These are phyloP conservation scores for Lachnellula subtilissima DNA, from an alignment of 2,329 filamentous ascomycete genomes.

Conservation along the genomic window DNA sequence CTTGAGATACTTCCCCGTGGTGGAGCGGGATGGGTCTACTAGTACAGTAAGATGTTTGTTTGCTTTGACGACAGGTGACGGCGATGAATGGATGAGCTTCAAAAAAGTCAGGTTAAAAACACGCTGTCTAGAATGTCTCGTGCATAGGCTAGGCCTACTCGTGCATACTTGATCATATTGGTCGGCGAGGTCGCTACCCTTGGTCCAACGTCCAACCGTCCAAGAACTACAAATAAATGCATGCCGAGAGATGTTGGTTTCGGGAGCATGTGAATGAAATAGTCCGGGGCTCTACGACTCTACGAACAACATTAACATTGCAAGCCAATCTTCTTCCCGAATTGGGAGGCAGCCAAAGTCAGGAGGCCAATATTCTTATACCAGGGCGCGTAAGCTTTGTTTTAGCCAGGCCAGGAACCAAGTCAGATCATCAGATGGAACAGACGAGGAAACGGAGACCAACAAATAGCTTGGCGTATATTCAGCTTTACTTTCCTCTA, in stretches of 20 bases:
- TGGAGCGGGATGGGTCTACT: not conserved
- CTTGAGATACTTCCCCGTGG: constrained; percentile 5
- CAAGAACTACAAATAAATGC: not conserved
- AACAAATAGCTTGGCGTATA: not conserved
- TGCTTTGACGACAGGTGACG: constrained; percentile 1
- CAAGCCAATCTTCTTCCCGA: not conserved
- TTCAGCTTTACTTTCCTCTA: not conserved
- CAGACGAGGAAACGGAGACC: not conserved
- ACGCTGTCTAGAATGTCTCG: too few relatives aligned
- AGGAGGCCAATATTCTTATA: not conserved
- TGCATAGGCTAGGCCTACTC: too few relatives aligned
- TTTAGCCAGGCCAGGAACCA: constrained; percentile 1
- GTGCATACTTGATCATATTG: too few relatives aligned
- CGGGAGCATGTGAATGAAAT: not conserved
- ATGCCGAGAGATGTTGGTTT: not conserved
- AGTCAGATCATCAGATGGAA: not conserved
- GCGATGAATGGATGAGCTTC: too few relatives aligned
- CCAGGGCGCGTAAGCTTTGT: constrained; percentile 5
- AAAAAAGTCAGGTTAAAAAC: not conserved
- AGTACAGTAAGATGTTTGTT: not conserved
- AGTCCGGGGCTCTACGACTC: too few relatives aligned
- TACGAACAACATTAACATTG: not conserved
- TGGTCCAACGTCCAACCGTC: not conserved
- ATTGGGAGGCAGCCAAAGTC: not conserved
- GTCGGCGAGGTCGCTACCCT: too few relatives aligned